Percentiles rank a stretch among this genome's conserved stretches.
These are phyloP conservation scores for Terfezia boudieri DNA, from an alignment of 495 filamentous ascomycete species.

Conservation along the genomic window DNA sequence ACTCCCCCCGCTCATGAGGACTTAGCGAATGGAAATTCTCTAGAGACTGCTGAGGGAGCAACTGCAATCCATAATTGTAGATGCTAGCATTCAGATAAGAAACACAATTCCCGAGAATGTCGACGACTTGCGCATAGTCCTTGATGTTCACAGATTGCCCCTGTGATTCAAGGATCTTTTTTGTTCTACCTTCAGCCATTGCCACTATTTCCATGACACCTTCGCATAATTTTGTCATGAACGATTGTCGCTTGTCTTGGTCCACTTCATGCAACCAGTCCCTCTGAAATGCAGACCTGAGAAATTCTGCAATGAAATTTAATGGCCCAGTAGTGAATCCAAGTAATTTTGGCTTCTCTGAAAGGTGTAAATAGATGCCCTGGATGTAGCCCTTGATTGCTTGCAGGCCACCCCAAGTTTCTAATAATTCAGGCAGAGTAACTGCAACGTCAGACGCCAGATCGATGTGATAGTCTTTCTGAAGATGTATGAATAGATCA, in stretches of 20 bases:
- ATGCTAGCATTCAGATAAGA: too few species aligned
- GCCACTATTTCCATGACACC: background rate
- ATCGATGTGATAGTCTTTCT: background rate
- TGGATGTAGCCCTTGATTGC: background rate
- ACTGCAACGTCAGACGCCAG: conserved; percentile 1
- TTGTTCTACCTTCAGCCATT: background rate
- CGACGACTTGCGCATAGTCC: conserved; percentile 2
- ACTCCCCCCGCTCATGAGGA: background rate
- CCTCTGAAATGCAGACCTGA: background rate
- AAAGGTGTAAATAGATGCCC: background rate
- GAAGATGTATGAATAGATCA: background rate
- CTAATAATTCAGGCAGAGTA: background rate
- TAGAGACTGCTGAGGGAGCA: background rate
- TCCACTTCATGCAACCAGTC: background rate
- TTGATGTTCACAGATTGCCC: conserved; percentile 14
- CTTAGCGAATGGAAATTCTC: background rate
- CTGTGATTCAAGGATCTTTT: conserved; percentile 7
- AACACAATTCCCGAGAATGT: background rate
- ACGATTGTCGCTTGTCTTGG: background rate
- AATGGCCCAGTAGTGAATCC: background rate
- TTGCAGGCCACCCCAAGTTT: background rate
- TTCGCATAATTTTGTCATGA: background rate
- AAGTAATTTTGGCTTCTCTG: background rate
- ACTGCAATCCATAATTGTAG: background rate
- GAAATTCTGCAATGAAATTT: background rate